Base-by-base conservation (phyloP, 108 stramenopile genomes). In the Bacterosira constricta region DNA sequence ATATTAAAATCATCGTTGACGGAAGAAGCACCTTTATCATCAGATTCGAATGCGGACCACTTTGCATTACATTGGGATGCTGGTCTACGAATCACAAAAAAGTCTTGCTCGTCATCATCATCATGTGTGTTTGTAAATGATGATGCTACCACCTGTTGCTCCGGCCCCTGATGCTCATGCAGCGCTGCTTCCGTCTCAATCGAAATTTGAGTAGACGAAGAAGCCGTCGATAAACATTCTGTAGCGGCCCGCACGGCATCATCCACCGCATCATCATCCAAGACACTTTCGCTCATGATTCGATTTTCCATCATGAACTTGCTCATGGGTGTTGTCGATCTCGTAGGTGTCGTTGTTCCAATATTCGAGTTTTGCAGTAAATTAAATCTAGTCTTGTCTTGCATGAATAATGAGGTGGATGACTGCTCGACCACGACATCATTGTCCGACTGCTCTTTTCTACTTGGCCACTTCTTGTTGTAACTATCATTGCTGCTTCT, bases 221-320 rank as follows among this genome's bases (percentile, higher is more conserved):
- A 59, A 25, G 77, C 45, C 5, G 41, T 36, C 7, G 79, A 80
- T 17, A 73, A 49, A n/a, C 35, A 44, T 38, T 80, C 79, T 29
- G 62, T 63, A 12, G 68, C 79, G 31, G 66, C 71, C 35, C 66
- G 21, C 2, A 73, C 72, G 21, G 72, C 79, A 58, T 73, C 66
- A 15, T 80, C 72, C 8, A 80, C 72, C 3, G 38, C 72, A 51
- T 60, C 66, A 39, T 80, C 79, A 63, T 45, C 65, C 38, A 68
- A 21, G 20, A 63, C 21, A 51, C 66, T 73, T 37, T 37, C 57
- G n/a, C 39, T 64, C 3, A 54, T 50, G 4, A 58, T 21, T 13
- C 46, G 66, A 54, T 29, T 18, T 27, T 45, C 34, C 36, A 67
- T 38, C 23, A 38, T 67, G 54, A 64, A 51, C 30, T 35, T 37